Conservation (phyloP, 2,329 filamentous ascomycete species). For the Alternaria sp. region DNA sequence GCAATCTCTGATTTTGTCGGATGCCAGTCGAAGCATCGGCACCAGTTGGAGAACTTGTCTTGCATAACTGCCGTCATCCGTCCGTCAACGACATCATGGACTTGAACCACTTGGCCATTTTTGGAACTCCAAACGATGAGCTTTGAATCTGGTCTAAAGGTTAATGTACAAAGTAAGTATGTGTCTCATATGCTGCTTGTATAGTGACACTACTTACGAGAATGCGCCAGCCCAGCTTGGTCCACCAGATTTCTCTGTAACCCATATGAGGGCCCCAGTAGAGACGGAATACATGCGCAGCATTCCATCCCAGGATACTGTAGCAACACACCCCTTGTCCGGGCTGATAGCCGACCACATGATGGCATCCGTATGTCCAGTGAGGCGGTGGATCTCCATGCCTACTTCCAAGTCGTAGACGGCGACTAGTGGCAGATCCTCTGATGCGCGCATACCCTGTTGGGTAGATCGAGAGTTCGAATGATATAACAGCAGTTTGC, state of each 20-base stretch:
- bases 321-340: constrained; percentile 32
- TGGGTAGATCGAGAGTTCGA: constrained; percentile 24
- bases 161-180: neutral
- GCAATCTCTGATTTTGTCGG: constrained; percentile 34
- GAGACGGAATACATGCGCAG: constrained; percentile 37
- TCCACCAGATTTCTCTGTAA: constrained; percentile 22
- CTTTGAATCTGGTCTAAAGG: constrained; percentile 28
- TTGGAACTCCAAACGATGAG: constrained; percentile 37
- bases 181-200: neutral
- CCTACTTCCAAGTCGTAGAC: constrained; percentile 32
- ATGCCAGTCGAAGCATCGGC: constrained; percentile 37
- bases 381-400: constrained; percentile 27
- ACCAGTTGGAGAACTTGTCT: constrained; percentile 28
- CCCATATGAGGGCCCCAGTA: constrained; percentile 34
- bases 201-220: constrained; percentile 10
- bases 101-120: constrained; percentile 24
- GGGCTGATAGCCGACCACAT: constrained; percentile 42
- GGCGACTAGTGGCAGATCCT: constrained; percentile 26
- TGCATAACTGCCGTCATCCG: constrained; percentile 24
- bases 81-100: constrained; percentile 32
- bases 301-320: constrained; percentile 41
- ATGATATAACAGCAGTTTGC: constrained; percentile 31
- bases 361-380: constrained; percentile 40
- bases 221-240: constrained; percentile 41
- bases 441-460: constrained; percentile 13